phyloP scores from a whole-genome alignment of 73 alveolate species.

The Stentor roeselii region DNA sequence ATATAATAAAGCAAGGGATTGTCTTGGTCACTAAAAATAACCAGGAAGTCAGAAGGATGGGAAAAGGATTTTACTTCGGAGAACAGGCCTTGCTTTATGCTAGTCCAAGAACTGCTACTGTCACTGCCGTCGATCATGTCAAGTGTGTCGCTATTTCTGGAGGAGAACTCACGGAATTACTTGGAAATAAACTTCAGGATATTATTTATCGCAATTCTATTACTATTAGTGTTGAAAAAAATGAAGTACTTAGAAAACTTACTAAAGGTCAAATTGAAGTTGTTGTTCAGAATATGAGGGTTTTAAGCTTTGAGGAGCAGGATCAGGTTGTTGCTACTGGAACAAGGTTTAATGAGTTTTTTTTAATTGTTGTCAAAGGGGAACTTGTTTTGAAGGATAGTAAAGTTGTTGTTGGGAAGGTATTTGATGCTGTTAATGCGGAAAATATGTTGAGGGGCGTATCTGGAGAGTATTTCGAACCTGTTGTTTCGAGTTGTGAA shows the following conservation, averaged over 20 bases:
- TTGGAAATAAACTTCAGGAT: conserved; percentile 23
- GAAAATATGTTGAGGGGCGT: background rate
- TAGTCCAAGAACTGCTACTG: conserved; percentile 53
- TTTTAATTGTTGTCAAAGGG: conserved; percentile 24
- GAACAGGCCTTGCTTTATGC: conserved; percentile 46
- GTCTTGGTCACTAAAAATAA: conserved; percentile 52
- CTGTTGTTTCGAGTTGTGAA: background rate
- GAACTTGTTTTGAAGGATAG: background rate
- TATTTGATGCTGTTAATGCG: background rate
- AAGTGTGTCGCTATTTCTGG: background rate
- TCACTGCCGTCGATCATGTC: conserved; percentile 32
- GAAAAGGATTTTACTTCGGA: conserved; percentile 54
- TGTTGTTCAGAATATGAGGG: background rate
- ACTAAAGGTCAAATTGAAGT: conserved; percentile 13
- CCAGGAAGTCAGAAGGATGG: conserved; percentile 48
- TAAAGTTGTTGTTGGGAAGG: conserved; percentile 1
- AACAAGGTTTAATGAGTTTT: background rate
- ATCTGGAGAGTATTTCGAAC: background rate
- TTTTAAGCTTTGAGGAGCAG: background rate
- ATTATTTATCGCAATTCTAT: conserved; percentile 1
- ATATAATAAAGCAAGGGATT: conserved; percentile 65
- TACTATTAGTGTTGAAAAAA: background rate
- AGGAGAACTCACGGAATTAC: background rate
- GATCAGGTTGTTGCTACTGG: conserved; percentile 24
- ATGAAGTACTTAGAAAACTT: conserved; percentile 7